Conservation (phyloP, 345 rosid genomes). For the Populus nigra region DNA sequence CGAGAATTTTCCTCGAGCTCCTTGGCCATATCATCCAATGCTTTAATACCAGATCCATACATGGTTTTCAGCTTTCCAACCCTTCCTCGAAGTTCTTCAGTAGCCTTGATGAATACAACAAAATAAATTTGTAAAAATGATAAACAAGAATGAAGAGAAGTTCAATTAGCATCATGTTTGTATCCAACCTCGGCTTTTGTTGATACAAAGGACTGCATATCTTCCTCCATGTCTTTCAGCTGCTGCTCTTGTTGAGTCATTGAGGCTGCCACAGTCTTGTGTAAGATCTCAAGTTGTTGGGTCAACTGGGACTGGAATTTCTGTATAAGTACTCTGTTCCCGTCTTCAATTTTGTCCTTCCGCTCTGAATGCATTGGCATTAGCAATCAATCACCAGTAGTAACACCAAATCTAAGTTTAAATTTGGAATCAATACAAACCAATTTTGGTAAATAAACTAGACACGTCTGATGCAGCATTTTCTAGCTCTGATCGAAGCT, state of each 20-base stretch:
- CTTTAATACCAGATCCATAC: conserved; percentile 74
- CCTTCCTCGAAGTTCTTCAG: conserved; percentile 76
- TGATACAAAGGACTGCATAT: conserved; percentile 87
- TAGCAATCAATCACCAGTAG: neutral
- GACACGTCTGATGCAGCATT: conserved; percentile 86
- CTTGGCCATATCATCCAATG: conserved; percentile 73
- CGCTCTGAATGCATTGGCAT: conserved; percentile 51
- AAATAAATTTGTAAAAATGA: conserved; percentile 14
- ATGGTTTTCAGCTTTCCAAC: conserved; percentile 58
- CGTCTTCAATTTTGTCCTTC: conserved; percentile 92
- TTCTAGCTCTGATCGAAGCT: conserved; percentile 81
- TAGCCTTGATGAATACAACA: conserved; percentile 51
- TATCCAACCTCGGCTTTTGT: conserved; percentile 70
- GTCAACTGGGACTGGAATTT: conserved; percentile 79
- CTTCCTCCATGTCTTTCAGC: conserved; percentile 87
- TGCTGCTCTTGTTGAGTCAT: conserved; percentile 87
- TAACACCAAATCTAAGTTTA: neutral
- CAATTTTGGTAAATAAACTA: conserved; percentile 80
- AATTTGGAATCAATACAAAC: conserved; percentile 36
- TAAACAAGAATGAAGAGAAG: neutral
- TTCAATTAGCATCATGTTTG: neutral
- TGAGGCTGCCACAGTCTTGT: conserved; percentile 79
- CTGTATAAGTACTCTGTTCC: conserved; percentile 66
- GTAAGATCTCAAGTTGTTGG: conserved; percentile 83
- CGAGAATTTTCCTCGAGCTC: conserved; percentile 80